phyloP scores from a whole-genome alignment of 75 land plant species.

The Isoetes taiwanensis region DNA sequence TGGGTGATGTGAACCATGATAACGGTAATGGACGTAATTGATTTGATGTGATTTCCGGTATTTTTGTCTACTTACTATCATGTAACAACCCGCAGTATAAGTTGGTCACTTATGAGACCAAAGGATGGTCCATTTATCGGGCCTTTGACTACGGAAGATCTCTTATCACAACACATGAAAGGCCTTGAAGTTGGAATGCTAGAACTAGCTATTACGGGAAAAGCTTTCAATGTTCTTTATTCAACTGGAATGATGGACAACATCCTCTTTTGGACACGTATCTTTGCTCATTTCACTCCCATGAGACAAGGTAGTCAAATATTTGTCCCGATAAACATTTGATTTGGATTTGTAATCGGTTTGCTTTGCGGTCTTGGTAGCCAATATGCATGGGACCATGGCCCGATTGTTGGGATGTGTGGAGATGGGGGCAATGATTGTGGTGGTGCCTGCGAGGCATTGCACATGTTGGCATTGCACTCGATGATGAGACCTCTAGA shows the following conservation, averaged over 20 bases:
- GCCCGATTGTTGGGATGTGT: constrained; percentile 31
- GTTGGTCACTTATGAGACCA: constrained; percentile 18
- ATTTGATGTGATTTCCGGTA: too few species aligned
- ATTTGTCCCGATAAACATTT: too few species aligned
- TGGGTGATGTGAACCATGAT: constrained; percentile 17
- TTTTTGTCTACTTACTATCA: too few species aligned
- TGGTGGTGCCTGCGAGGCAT: constrained; percentile 24
- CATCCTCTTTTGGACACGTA: constrained; percentile 22
- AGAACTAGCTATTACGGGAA: constrained; percentile 34
- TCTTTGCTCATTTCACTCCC: constrained; percentile 31
- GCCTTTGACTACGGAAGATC: constrained; percentile 16
- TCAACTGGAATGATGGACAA: constrained; percentile 21
- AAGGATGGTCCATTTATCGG: constrained; percentile 2
- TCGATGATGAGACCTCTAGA: constrained; percentile 35
- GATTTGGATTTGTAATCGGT: too few species aligned
- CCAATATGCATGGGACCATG: constrained; percentile 27
- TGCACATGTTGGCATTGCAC: constrained; percentile 34
- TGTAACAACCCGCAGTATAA: constrained; percentile 18
- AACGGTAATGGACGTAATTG: too few species aligned
- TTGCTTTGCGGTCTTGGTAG: constrained; percentile 22
- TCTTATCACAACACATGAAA: constrained; percentile 18
- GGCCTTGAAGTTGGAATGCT: constrained; percentile 23
- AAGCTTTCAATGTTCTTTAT: constrained; percentile 26
- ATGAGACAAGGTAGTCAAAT: constrained; percentile 35
- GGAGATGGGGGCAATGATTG: constrained; percentile 40